Conservation (phyloP, 257 asterid species). For the Penstemon newberryi region DNA sequence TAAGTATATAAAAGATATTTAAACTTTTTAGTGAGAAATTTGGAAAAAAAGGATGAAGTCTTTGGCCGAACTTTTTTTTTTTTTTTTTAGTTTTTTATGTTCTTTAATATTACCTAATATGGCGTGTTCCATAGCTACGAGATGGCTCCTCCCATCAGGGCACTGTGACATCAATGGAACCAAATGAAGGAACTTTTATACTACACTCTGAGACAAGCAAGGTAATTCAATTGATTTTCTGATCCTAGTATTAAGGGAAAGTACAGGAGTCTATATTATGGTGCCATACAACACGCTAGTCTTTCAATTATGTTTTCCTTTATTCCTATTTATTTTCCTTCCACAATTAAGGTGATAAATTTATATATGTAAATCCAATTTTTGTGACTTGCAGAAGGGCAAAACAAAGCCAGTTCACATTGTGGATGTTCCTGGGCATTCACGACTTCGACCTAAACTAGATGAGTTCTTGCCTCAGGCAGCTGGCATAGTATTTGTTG, state of each 20-base stretch:
- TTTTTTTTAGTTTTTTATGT: neutral
- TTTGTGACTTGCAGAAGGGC: constrained; percentile 50
- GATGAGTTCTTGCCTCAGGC: constrained; percentile 80
- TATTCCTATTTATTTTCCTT: neutral
- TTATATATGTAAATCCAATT: constrained; percentile 17
- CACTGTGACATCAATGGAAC: constrained; percentile 91
- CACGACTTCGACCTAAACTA: constrained; percentile 72
- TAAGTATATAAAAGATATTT: constrained; percentile 26
- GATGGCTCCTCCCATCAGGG: constrained; percentile 90
- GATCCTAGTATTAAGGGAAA: constrained; percentile 1
- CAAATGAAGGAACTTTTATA: constrained; percentile 66
- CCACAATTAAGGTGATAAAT: neutral
- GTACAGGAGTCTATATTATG: constrained; percentile 1
- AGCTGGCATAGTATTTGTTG: constrained; percentile 50
- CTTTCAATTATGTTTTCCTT: neutral
- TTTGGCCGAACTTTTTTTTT: neutral
- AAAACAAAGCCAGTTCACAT: constrained; percentile 65
- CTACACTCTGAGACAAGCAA: constrained; percentile 66
- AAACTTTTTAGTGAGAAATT: neutral
- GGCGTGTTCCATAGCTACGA: constrained; percentile 54
- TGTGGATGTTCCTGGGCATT: constrained; percentile 92
- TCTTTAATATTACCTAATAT: constrained; percentile 11
- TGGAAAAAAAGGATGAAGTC: neutral
- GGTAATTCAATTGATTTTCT: constrained; percentile 39
- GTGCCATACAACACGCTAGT: neutral